A percentile compares a stretch with the other conserved stretches of the same genome.
These are phyloP conservation scores for Trebouxia sp. DNA, from an alignment of 139 green algal species.

Conservation along the genomic window DNA sequence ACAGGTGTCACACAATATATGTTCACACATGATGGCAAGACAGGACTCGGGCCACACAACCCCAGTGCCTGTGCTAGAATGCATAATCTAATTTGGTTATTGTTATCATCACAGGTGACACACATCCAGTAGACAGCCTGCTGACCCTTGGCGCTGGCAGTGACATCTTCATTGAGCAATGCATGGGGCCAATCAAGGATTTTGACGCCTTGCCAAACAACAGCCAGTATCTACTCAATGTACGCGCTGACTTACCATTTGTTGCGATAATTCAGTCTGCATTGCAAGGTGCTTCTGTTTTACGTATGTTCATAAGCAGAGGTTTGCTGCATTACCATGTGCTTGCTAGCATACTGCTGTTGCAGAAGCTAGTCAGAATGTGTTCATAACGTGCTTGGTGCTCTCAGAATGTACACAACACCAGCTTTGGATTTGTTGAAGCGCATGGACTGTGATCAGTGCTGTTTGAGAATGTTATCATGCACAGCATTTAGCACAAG, in stretches of 20 bases:
- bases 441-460: too few relatives aligned
- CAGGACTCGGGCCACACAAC: too few relatives aligned
- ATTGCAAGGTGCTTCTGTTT: not conserved
- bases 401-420: too few relatives aligned
- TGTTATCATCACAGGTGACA: slow-evolving; percentile 40
- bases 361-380: not conserved
- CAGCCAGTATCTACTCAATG: slow-evolving; percentile 47
- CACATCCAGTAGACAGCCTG: slow-evolving; percentile 30
- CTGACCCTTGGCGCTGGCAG: slow-evolving; percentile 35
- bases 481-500: not conserved
- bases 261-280: not conserved
- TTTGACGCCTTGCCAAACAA: slow-evolving; percentile 40
- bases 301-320: not conserved
- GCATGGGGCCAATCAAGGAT: slow-evolving; percentile 49
- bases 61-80: too few relatives aligned
- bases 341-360: not conserved
- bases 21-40: too few relatives aligned
- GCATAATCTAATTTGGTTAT: too few relatives aligned
- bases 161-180: slow-evolving; percentile 49
- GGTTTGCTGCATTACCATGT: not conserved
- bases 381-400: too few relatives aligned
- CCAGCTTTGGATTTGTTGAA: too few relatives aligned
- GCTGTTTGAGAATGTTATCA: not conserved
- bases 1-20: too few relatives aligned
- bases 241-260: not conserved